These are phyloP conservation scores for Benincasa hispida DNA, from an alignment of 306 rosid species.

Conservation along the genomic window DNA sequence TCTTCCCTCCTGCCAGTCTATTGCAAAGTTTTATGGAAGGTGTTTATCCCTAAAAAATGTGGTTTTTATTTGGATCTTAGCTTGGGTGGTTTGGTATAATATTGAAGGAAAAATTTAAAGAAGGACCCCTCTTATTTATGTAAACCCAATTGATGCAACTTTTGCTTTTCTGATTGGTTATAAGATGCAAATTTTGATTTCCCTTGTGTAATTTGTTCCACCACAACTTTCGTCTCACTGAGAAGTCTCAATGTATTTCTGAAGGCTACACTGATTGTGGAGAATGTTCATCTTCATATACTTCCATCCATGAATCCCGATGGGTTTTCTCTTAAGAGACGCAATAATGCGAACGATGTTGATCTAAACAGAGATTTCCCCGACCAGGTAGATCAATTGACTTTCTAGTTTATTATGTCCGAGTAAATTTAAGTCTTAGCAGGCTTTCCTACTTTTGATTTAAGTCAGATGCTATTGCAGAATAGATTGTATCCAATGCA, in stretches of 20 bases:
- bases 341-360: slow-evolving; percentile 72
- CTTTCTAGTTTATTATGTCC: background rate
- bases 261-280: slow-evolving; percentile 69
- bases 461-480: background rate
- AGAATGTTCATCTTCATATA: slow-evolving; percentile 84
- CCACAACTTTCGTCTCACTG: slow-evolving; percentile 3
- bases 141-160: background rate
- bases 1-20: background rate
- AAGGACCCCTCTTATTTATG: background rate
- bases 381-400: slow-evolving; percentile 52
- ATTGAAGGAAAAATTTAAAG: background rate
- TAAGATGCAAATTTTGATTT: background rate
- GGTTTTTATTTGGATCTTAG: background rate
- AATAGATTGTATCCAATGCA: background rate
- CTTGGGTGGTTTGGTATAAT: background rate
- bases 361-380: slow-evolving; percentile 95
- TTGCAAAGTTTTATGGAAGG: background rate
- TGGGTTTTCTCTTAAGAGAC: slow-evolving; percentile 64
- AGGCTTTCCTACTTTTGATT: background rate
- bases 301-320: slow-evolving; percentile 98
- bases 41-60: background rate
- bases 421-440: background rate
- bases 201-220: background rate
- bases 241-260: slow-evolving; percentile 7
- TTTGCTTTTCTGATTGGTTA: background rate